Conservation (phyloP, 495 filamentous ascomycete genomes). For the Aspergillus wentii region DNA sequence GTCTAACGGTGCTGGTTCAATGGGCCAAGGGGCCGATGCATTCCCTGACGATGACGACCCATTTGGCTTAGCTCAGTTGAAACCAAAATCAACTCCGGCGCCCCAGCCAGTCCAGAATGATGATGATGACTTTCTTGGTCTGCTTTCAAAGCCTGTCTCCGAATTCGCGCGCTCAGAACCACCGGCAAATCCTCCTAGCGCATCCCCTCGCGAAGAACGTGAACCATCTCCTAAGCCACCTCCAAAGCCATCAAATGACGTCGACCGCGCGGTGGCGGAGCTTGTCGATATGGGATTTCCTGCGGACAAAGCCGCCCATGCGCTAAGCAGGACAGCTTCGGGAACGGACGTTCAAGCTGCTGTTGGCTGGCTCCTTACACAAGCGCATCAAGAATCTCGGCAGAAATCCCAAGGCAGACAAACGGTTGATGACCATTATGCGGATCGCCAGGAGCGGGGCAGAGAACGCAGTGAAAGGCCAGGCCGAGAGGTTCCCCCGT, state of each 20-base stretch:
- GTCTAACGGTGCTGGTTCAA: too few species aligned
- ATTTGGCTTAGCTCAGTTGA: slow-evolving; percentile 75
- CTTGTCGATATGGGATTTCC: slow-evolving; percentile 95
- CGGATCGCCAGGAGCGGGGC: slow-evolving; percentile 26
- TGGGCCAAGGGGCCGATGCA: slow-evolving; percentile 9
- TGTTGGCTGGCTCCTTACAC: slow-evolving; percentile 82
- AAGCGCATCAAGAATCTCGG: slow-evolving; percentile 72
- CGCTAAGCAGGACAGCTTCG: slow-evolving; percentile 70
- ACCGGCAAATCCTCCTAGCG: slow-evolving; percentile 31
- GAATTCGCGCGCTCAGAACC: slow-evolving; percentile 53
- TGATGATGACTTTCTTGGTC: slow-evolving; percentile 85
- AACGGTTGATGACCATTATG: slow-evolving; percentile 21
- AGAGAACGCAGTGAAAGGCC: slow-evolving; percentile 36
- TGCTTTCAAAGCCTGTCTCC: slow-evolving; percentile 81
- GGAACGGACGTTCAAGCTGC: slow-evolving; percentile 83
- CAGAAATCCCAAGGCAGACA: slow-evolving; percentile 49
- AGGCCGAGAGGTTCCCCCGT: slow-evolving; percentile 31
- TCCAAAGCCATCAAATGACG: slow-evolving; percentile 48
- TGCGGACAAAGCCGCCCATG: slow-evolving; percentile 69
- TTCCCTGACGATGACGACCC: slow-evolving; percentile 62
- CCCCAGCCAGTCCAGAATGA: slow-evolving; percentile 27
- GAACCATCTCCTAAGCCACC: slow-evolving; percentile 24
- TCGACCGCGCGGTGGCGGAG: slow-evolving; percentile 80
- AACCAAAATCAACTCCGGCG: slow-evolving; percentile 32
- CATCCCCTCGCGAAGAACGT: slow-evolving; percentile 42